phyloP scores from a whole-genome alignment of 495 filamentous ascomycete genomes.

The Aspergillus egyptiacus region DNA sequence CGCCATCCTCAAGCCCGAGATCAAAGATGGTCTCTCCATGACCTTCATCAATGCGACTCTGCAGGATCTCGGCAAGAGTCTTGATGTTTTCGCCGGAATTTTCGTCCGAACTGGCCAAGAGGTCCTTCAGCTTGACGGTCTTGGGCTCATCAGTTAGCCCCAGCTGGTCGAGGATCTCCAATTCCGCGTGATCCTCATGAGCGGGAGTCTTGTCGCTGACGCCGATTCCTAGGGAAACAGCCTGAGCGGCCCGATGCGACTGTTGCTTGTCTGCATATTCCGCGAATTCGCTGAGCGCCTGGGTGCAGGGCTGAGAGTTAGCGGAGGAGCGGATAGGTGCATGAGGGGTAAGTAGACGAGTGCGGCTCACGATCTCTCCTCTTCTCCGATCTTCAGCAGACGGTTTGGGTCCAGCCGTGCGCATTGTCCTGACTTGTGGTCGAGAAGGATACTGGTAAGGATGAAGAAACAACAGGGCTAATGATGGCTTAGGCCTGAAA shows the following conservation, averaged over 20 bases:
- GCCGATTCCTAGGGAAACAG: conserved; percentile 28
- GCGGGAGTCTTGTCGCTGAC: conserved; percentile 39
- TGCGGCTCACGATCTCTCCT: conserved; percentile 68
- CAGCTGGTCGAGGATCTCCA: conserved; percentile 86
- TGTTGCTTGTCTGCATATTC: conserved; percentile 97
- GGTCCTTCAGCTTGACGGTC: conserved; percentile 63
- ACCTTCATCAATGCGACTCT: conserved; percentile 70
- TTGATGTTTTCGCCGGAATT: conserved; percentile 55
- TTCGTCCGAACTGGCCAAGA: conserved; percentile 60
- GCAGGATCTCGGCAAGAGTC: conserved; percentile 55
- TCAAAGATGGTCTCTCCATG: conserved; percentile 91
- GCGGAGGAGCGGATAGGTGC: conserved; percentile 7
- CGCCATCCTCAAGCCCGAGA: conserved; percentile 84
- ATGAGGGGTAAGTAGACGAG: not conserved
- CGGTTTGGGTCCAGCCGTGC: conserved; percentile 46
- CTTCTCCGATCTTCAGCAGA: conserved; percentile 70
- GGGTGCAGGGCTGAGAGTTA: not conserved
- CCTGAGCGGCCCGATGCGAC: conserved; percentile 48
- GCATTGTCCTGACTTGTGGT: conserved; percentile 21
- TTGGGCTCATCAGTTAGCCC: conserved; percentile 71
- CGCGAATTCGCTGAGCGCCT: conserved; percentile 95
- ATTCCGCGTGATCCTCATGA: conserved; percentile 76
- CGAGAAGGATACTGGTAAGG: not conserved
- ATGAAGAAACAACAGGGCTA: not conserved
- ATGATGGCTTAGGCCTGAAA: not conserved